Evolutionary conservation across 768 basidiomycete genomes (phyloP), one percentile per base, ranked within the genome.

Genomic region (Lactarius akahatsu): DNA sequence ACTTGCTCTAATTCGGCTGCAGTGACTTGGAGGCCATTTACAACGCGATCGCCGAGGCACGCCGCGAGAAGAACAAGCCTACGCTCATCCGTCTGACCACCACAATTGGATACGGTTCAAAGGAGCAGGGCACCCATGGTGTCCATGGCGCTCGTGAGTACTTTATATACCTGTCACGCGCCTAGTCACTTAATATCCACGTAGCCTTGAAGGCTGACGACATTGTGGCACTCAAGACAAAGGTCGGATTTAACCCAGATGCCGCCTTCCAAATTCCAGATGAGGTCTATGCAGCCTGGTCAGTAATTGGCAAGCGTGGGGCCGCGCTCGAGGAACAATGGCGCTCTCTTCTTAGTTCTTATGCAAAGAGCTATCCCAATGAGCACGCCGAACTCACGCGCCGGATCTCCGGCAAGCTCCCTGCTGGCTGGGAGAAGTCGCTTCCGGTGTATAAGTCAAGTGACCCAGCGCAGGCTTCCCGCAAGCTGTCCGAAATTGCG

Each of bases 81-180:
- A 92, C 94, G 43, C 81, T 98, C 71, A 91, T 97, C 77, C 83
- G 86, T 67, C 79, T 96, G 63, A 86, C 82, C 73, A 97, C 96
- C 61, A 97, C 90, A 55, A 98, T 98, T 69, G 96, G 96, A 47
- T 97, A 84, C 74, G 96, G 96, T 68, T 97, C 96, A 40, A 92
- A 91, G 80, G 84, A 87, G 74, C 90, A 94, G 77, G 96, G 96
- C 68, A 94, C 94, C 10, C 94, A 96, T 74, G 92, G 92, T 71
- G 93, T 97, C 68, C 96, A 98, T 77, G 95, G 96, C 71, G 76
- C 94, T 78, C 94, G 92, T 95, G 74, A 74, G 93, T 86, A 30
- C 40, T n/a, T 30, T 16, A 36, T 61, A 50, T 54, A n/a, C 34
- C 66, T 47, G 15, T n/a, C 61, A 63, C 50, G 45, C 30, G n/a